These are phyloP conservation scores for Pistacia atlantica DNA, from an alignment of 345 rosid genomes.

Conservation along the genomic window DNA sequence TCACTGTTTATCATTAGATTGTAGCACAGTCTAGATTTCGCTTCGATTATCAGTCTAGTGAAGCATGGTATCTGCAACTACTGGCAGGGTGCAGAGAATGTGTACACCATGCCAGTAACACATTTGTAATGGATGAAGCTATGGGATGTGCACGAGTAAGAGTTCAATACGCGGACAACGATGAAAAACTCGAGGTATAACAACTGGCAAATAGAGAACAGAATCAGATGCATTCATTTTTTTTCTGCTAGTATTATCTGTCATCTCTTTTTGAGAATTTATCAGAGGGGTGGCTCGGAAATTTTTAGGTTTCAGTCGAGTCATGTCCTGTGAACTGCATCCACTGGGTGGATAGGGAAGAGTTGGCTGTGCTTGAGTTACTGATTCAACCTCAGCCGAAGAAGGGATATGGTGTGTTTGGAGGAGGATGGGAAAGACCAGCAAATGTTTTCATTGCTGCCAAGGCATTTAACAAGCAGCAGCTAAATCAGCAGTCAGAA, in stretches of 20 bases:
- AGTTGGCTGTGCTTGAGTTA: conserved; percentile 55
- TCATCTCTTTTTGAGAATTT: neutral
- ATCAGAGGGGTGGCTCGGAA: neutral
- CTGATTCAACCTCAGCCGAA: conserved; percentile 47
- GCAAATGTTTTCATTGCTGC: conserved; percentile 56
- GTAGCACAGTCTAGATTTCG: neutral
- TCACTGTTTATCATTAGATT: neutral
- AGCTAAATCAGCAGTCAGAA: conserved; percentile 33
- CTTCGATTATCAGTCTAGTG: neutral
- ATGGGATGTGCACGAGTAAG: conserved; percentile 57
- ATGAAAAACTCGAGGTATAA: conserved; percentile 49
- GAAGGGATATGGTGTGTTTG: conserved; percentile 57
- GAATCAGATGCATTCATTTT: neutral
- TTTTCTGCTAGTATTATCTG: neutral
- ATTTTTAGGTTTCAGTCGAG: conserved; percentile 51
- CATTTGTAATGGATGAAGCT: conserved; percentile 52
- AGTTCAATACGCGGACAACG: conserved; percentile 56
- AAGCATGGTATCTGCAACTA: neutral
- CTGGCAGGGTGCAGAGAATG: conserved; percentile 67
- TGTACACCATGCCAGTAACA: conserved; percentile 57
- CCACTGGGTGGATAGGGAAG: conserved; percentile 57
- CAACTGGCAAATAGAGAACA: neutral
- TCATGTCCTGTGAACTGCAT: conserved; percentile 75
- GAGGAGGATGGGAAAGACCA: conserved; percentile 67
- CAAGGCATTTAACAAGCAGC: conserved; percentile 48